Base-by-base conservation (phyloP, 805 yeast species). In the Blastobotrys peoriensis region DNA sequence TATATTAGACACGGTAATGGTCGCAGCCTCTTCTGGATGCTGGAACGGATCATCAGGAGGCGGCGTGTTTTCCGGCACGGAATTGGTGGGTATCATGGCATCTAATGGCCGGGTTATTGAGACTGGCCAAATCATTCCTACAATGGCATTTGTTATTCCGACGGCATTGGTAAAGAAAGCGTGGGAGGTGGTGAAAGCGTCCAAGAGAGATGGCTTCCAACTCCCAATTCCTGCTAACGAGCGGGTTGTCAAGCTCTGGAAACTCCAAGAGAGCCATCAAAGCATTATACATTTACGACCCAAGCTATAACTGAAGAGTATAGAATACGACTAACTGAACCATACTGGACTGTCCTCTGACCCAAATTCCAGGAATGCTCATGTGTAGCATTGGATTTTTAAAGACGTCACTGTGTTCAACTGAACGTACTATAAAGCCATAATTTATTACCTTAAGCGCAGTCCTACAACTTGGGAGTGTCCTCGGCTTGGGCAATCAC, bases 41-140 rank as follows among this genome's bases (percentile, higher is more conserved):
- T 64, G 68, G 68, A 64, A 64, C 27, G 68, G 68, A 1, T 62
- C 67, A 16, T 63, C 67, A 6, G 68, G 68, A 4, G 68, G 68
- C 5, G 66, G 57, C 0, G 48, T 64, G 3, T 49, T 61, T 36
- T 51, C 59, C 42, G 16, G 34, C 3, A 42, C 52, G 16, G 52
- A 56, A 25, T 55, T 64, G 5, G 60, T 64, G 8, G 68, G 68
- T 2, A 54, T 64, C 35, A 60, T 64, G 67, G 60, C 67, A 9
- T 56, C 64, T n/a, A 64, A 64, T 35, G 68, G 66, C 4, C 49
- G 59, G 13, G 56, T 59, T 23, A 60, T 59, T 36, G 34, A 38
- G 10, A 44, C 59, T 2, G 65, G 63, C 19, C 60, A 59, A 43
- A 59, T 62, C 30, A 57, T 64, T 44, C 66, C 66, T 2, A 61